Evolutionary conservation across 2,329 filamentous ascomycete genomes (phyloP).

Genomic region (Bipolaris sorokiniana): DNA sequence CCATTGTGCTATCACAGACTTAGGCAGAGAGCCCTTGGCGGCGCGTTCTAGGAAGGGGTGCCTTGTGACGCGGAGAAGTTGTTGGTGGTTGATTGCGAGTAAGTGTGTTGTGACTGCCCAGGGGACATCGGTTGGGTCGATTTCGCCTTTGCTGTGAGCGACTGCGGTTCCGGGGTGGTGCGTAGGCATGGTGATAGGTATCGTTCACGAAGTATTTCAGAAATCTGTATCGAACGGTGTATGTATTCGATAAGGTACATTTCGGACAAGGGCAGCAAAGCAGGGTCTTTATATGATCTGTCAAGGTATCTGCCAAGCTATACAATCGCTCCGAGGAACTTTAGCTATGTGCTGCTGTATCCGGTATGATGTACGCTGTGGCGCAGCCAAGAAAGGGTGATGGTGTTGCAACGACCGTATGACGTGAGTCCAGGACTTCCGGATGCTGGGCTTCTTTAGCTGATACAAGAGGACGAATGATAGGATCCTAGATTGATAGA

Average conservation of each 20-base stretch:
- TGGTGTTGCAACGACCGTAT: slow-evolving; percentile 17
- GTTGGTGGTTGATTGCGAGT: slow-evolving; percentile 32
- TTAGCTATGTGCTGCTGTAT: slow-evolving; percentile 18
- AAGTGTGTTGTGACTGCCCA: slow-evolving; percentile 43
- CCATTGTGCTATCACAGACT: slow-evolving; percentile 41
- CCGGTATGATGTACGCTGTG: slow-evolving; percentile 15
- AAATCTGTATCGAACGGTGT: slow-evolving; percentile 21
- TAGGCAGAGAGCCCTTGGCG: slow-evolving; percentile 40
- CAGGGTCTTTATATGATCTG: slow-evolving; percentile 13
- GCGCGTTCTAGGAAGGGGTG: slow-evolving; percentile 40
- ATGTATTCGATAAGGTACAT: slow-evolving; percentile 28
- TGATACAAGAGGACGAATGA: neutral
- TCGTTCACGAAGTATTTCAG: slow-evolving; percentile 19
- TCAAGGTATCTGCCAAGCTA: slow-evolving; percentile 12
- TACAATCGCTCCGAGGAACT: slow-evolving; percentile 5
- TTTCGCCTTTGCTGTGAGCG: slow-evolving; percentile 16
- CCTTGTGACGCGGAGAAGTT: slow-evolving; percentile 40
- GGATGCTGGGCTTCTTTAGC: slow-evolving; percentile 4
- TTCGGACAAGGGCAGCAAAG: neutral
- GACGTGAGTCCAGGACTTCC: slow-evolving; percentile 20
- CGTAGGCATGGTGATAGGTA: slow-evolving; percentile 18
- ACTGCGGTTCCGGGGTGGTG: slow-evolving; percentile 31
- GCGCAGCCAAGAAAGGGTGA: slow-evolving; percentile 12
- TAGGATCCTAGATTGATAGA: slow-evolving; percentile 17
- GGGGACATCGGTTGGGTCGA: slow-evolving; percentile 29